Percentiles rank a stretch among this genome's conserved stretches.
These are phyloP conservation scores for Exophiala viscosa DNA, from an alignment of 2,329 filamentous ascomycete species.

Conservation along the genomic window DNA sequence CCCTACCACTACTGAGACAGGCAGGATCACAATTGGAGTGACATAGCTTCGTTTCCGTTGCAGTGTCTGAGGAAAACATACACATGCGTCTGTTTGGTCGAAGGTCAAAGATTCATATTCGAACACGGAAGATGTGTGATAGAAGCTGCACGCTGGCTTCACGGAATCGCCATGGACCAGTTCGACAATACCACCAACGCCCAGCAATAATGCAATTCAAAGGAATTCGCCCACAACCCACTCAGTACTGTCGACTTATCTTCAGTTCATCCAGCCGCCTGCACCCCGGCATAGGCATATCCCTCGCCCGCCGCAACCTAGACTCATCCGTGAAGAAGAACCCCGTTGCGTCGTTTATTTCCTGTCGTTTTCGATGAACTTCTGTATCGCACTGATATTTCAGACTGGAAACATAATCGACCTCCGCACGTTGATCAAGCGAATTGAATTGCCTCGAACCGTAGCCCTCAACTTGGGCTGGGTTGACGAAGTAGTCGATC, in stretches of 20 bases:
- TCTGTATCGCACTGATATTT: slow-evolving; percentile 72
- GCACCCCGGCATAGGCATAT: slow-evolving; percentile 60
- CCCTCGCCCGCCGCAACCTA: slow-evolving; percentile 69
- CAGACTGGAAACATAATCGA: slow-evolving; percentile 65
- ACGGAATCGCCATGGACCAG: background rate
- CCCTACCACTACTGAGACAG: no score
- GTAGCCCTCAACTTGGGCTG: slow-evolving; percentile 68
- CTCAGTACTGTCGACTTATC: slow-evolving; percentile 32
- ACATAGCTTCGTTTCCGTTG: no score
- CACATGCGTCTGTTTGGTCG: no score
- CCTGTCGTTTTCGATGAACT: slow-evolving; percentile 58
- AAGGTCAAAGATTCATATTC: no score
- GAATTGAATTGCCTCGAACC: slow-evolving; percentile 65
- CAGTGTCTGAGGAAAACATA: no score
- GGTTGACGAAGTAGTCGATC: slow-evolving; percentile 82
- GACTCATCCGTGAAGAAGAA: slow-evolving; percentile 81
- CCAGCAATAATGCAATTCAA: slow-evolving; percentile 14
- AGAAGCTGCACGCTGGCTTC: no score
- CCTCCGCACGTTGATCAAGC: slow-evolving; percentile 75
- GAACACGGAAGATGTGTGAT: no score
- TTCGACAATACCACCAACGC: slow-evolving; percentile 16
- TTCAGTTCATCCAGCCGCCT: slow-evolving; percentile 52
- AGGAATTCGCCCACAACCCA: background rate
- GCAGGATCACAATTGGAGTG: no score
- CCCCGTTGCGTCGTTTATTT: slow-evolving; percentile 75